Percentiles rank a stretch among this genome's conserved stretches.
These are phyloP conservation scores for Marchantia polymorpha DNA, from an alignment of 225 moss, liverwort and hornwort genomes.

Conservation along the genomic window DNA sequence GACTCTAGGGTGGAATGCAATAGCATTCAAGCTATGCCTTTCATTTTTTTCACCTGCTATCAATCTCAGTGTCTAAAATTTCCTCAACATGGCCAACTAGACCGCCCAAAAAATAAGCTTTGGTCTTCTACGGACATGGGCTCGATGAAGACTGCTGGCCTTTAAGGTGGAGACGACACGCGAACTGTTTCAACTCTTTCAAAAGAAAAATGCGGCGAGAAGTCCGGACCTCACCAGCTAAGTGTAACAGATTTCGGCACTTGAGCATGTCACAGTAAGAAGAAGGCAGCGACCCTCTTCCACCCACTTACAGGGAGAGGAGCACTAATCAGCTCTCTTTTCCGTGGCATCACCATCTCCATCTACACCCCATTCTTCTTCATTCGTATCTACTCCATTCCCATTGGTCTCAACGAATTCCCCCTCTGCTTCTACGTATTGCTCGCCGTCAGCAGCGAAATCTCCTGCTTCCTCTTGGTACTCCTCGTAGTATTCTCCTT, in stretches of 20 bases:
- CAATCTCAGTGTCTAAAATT: neutral
- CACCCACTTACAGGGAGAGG: neutral
- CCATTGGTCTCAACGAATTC: constrained; percentile 52
- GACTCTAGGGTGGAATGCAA: constrained; percentile 15
- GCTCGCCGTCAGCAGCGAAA: constrained; percentile 40
- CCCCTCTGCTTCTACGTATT: constrained; percentile 48
- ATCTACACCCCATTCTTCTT: constrained; percentile 61
- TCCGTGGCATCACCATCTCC: constrained; percentile 22
- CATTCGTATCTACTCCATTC: constrained; percentile 42
- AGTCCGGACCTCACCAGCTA: constrained; percentile 8
- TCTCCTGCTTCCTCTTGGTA: constrained; percentile 44
- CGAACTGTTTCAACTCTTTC: constrained; percentile 18
- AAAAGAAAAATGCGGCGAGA: constrained; percentile 24
- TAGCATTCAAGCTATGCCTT: constrained; percentile 15
- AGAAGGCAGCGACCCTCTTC: neutral
- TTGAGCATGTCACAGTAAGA: neutral
- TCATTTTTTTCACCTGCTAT: constrained; percentile 22
- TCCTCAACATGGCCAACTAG: constrained; percentile 9
- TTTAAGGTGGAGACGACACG: constrained; percentile 13
- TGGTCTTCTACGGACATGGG: constrained; percentile 2
- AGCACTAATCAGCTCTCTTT: constrained; percentile 7
- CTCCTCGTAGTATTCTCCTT: constrained; percentile 59
- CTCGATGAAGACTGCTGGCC: constrained; percentile 14
- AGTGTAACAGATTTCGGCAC: neutral
- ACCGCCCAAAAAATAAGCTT: neutral